Conservation (phyloP, 805 yeast genomes). For the Ogataea trehalophila region DNA sequence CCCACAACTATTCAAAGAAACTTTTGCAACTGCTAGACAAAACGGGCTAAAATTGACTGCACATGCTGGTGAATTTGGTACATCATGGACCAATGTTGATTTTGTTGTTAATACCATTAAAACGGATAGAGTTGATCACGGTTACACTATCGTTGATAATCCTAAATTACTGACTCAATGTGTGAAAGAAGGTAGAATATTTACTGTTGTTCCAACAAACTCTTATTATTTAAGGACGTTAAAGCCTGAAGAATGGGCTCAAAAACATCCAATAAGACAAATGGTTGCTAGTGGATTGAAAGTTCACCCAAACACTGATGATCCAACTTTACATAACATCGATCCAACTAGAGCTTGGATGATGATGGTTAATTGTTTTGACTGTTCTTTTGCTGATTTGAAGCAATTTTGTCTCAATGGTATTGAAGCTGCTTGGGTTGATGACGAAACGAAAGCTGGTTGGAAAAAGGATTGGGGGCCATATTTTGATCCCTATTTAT, state of each 20-base stretch:
- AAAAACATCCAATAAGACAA: slow-evolving; percentile 27
- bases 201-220: slow-evolving; percentile 30
- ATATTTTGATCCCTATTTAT: slow-evolving; percentile 10
- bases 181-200: slow-evolving; percentile 13
- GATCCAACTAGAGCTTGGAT: slow-evolving; percentile 28
- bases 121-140: slow-evolving; percentile 29
- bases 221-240: slow-evolving; percentile 28
- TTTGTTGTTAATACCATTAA: slow-evolving; percentile 21
- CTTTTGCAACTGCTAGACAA: slow-evolving; percentile 21
- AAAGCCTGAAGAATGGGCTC: slow-evolving; percentile 27
- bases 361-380: slow-evolving; percentile 30
- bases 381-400: slow-evolving; percentile 19
- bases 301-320: slow-evolving; percentile 31
- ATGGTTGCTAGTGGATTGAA: slow-evolving; percentile 25
- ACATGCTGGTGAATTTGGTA: slow-evolving; percentile 31
- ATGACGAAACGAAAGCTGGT: slow-evolving; percentile 12
- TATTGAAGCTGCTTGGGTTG: slow-evolving; percentile 28
- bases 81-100: slow-evolving; percentile 26
- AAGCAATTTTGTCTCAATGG: slow-evolving; percentile 22
- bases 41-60: slow-evolving; percentile 26
- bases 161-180: slow-evolving; percentile 21
- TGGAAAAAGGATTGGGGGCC: slow-evolving; percentile 16
- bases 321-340: slow-evolving; percentile 28
- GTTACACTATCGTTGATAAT: slow-evolving; percentile 28
- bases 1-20: slow-evolving; percentile 24